Evolutionary conservation across 2,329 filamentous ascomycete genomes (phyloP), one percentile per base, ranked within the genome.

Genomic region (Aureobasidium sp.): DNA sequence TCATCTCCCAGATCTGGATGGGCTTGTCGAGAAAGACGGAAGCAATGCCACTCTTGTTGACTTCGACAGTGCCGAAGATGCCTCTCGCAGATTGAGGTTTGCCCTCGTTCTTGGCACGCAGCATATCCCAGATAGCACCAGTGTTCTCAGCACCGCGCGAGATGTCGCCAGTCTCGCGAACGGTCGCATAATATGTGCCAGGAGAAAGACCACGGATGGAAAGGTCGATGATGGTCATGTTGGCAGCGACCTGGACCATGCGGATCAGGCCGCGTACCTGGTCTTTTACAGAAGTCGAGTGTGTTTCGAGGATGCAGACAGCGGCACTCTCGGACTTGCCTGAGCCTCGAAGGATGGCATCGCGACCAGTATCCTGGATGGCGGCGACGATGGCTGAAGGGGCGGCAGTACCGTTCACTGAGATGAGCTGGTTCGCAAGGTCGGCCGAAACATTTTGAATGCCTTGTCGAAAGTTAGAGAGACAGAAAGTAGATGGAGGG

Each of bases 261-360:
- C 94, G 86, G 65, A 89, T 91, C 44, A 99, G 79, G 31, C 94
- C 94, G 67, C 90, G 85, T 58, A 99, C 91, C 68, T 89, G 81
- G 70, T 87, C 82, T 66, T 78, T 74, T 62, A 86, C 82, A 62
- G 76, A 74, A 41, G 75, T 77, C 49, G 86, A 82, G 70, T 90
- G 86, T 62, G 91, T 95, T 79, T 99, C 94, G 64, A 99, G 85
- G 71, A 99, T 97, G 76, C 92, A 96, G 47, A 99, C 94, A 48
- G 93, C 91, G 34, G 91, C 90, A 92, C 90, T 90, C 76, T 97
- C 87, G 71, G 90, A 87, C 68, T 82, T 84, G 66, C 94, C 94
- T 64, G 89, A 92, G 61, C 94, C 94, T 68, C 94, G 87, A 63
- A 99, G 78, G 71, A 99, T 97, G 49, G 93, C 93, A 83, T 97